phyloP scores from a whole-genome alignment of 345 rosid genomes.

The Melaleuca quinquenervia region DNA sequence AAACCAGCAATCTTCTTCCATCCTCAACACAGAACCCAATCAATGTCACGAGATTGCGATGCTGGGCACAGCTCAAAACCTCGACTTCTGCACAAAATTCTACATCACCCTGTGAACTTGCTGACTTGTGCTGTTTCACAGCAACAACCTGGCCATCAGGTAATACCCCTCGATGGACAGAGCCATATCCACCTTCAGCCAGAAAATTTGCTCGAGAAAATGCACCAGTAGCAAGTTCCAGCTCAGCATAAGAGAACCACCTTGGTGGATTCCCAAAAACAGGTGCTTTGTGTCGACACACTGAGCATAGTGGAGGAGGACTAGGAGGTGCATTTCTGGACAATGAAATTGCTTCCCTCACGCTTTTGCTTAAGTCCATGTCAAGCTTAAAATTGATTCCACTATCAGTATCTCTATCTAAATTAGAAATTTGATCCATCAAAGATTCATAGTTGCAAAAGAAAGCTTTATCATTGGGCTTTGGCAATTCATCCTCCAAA shows the following conservation, averaged over 20 bases:
- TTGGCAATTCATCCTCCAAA: slow-evolving; percentile 25
- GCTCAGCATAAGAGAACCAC: slow-evolving; percentile 77
- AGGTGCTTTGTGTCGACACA: slow-evolving; percentile 90
- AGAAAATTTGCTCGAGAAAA: slow-evolving; percentile 81
- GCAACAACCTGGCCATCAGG: slow-evolving; percentile 86
- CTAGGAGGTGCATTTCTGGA: slow-evolving; percentile 67
- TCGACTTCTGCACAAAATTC: slow-evolving; percentile 99
- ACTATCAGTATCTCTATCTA: slow-evolving; percentile 39
- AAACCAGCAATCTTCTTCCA: slow-evolving; percentile 82
- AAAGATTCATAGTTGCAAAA: slow-evolving; percentile 25
- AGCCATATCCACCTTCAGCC: slow-evolving; percentile 99
- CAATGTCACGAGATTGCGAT: slow-evolving; percentile 89
- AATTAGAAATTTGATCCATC: slow-evolving; percentile 38
- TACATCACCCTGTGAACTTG: slow-evolving; percentile 90
- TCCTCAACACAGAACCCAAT: slow-evolving; percentile 86
- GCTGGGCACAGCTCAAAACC: slow-evolving; percentile 97
- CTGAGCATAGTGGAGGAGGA: slow-evolving; percentile 96
- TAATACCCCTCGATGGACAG: slow-evolving; percentile 80
- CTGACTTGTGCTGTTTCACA: slow-evolving; percentile 88
- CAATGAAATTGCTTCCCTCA: slow-evolving; percentile 81
- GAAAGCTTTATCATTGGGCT: slow-evolving; percentile 25
- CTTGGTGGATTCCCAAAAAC: slow-evolving; percentile 93
- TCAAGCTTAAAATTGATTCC: slow-evolving; percentile 36
- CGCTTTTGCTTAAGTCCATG: slow-evolving; percentile 52
- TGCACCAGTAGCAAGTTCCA: slow-evolving; percentile 77